Evolutionary conservation across 179 eudicot genomes (phyloP), one percentile per base, ranked within the genome.

Genomic region (Vitellaria paradoxa): DNA sequence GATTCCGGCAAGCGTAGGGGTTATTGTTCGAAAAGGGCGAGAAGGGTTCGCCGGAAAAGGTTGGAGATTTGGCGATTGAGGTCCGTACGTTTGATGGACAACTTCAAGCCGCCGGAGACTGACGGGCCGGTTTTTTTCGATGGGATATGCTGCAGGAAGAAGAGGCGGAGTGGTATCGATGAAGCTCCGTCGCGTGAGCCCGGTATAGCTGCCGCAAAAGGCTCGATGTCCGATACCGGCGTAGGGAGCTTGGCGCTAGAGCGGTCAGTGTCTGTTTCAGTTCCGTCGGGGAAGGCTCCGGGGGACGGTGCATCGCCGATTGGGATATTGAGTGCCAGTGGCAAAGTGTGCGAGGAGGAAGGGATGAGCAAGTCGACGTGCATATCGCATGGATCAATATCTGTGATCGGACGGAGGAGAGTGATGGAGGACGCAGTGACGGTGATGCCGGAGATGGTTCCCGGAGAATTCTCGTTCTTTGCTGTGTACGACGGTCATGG

Each of bases 401-500:
- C 92, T 26, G 79, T 91, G 65, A 83, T 87, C 49, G 95, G 95
- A 2, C 75, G 91, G 77, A 80, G 89, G 65, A 63, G 93, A 57
- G 86, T 70, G 70, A 91, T 89, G 93, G 96, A 91, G 76, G 96
- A 91, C 15, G 78, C 91, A 12, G 55, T 50, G 7, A 12, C 78
- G 24, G 74, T 79, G 8, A 79, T 70, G 50, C 56, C 79, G 7
- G 83, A 75, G 0, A 56, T 81, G 18, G 21, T 42, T 0, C 74
- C 56, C 0, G 80, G 62, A 15, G 85, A 73, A 61, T 85, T 75
- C 64, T 80, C 81, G 30, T 86, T 81, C 64, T 91, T 63, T 69
- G 91, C 85, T 0, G 89, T 89, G 10, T 91, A 84, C 72, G 96
- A 91, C 61, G 96, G 96, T 0, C 96, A 91, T 70, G 91, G 96